Conservation (phyloP, 176 grass and related monocot species). For the Raddia distichophylla region DNA sequence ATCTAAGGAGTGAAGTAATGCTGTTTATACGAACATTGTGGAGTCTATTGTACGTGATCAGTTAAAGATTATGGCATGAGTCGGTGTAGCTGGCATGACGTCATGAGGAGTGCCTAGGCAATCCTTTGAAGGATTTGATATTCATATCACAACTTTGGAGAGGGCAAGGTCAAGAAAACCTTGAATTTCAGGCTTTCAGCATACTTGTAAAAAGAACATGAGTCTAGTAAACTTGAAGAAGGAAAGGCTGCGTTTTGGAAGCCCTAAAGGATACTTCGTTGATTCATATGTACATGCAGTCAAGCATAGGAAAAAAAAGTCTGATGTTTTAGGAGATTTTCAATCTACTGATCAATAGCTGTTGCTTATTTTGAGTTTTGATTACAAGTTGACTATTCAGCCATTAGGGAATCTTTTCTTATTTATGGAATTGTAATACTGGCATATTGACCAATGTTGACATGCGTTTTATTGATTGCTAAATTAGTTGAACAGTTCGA, state of each 20-base stretch:
- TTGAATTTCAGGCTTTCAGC: background rate
- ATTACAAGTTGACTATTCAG: background rate
- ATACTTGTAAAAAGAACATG: background rate
- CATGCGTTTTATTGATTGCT: background rate
- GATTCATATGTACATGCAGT: too few relatives aligned
- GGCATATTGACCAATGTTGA: background rate
- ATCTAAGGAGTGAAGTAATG: conserved; percentile 7
- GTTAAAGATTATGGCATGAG: background rate
- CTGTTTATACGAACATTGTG: background rate
- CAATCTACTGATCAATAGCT: too few relatives aligned
- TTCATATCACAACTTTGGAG: background rate
- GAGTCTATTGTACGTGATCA: conserved; percentile 7
- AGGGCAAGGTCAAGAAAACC: background rate
- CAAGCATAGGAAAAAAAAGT: too few relatives aligned
- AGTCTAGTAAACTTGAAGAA: background rate
- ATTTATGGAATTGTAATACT: background rate
- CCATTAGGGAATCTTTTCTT: background rate
- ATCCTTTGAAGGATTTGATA: background rate
- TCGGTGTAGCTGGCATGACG: background rate
- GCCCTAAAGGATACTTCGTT: background rate
- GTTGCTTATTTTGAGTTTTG: background rate
- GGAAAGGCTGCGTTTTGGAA: background rate
- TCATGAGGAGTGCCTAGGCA: background rate
- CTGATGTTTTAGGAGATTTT: too few relatives aligned
- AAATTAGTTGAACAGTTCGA: conserved; percentile 9